Percentiles rank a stretch among this genome's conserved stretches.
Conservation (phyloP, 2,329 filamentous ascomycete species). For the Chrysoporthe cubensis region DNA sequence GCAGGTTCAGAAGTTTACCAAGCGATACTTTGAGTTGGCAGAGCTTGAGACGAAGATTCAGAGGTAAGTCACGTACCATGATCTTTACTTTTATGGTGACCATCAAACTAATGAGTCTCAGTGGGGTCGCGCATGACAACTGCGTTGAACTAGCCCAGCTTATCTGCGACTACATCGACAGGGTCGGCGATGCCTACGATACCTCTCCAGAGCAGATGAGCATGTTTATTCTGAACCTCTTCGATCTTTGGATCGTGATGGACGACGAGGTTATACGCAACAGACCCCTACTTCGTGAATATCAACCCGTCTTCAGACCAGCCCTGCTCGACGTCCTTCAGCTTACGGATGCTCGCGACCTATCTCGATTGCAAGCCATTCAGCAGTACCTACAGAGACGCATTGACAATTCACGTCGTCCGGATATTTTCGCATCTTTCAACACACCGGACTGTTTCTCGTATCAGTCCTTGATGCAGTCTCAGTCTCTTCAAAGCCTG, state of each 20-base stretch:
- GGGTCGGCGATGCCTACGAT: constrained; percentile 43
- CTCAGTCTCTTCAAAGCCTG: constrained; percentile 30
- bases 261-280: constrained; percentile 48
- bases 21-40: constrained; percentile 8
- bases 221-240: constrained; percentile 52
- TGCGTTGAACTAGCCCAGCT: constrained; percentile 36
- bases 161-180: constrained; percentile 42
- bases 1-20: constrained; percentile 20
- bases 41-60: background rate
- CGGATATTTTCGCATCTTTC: constrained; percentile 52
- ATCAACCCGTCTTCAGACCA: constrained; percentile 53
- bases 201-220: constrained; percentile 53
- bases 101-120: too few species aligned
- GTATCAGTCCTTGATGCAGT: constrained; percentile 46
- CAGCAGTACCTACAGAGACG: constrained; percentile 52
- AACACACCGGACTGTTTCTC: constrained; percentile 46
- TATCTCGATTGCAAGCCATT: constrained; percentile 52
- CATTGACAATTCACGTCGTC: constrained; percentile 29
- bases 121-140: background rate
- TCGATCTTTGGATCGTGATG: constrained; percentile 61
- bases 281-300: constrained; percentile 53
- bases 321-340: constrained; percentile 58
- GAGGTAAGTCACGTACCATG: background rate
- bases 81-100: too few species aligned
- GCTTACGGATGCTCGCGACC: constrained; percentile 47